Base-by-base conservation (phyloP, 2,329 filamentous ascomycete genomes). In the Rhytidhysteron rufulum region DNA sequence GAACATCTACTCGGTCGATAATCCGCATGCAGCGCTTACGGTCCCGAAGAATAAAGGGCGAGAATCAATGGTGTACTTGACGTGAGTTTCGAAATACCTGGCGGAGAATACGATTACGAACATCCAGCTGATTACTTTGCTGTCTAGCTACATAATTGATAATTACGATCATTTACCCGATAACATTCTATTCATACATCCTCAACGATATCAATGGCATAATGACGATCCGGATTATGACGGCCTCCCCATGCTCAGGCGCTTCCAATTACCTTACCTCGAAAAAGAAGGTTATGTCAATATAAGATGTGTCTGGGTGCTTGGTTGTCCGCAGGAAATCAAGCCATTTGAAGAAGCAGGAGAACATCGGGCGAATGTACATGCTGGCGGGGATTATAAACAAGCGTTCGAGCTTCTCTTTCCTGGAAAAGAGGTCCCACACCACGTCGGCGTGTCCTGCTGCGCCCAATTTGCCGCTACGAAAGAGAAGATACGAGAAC, bases 391-490 rank as follows among this genome's bases (percentile, higher is more conserved):
- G 25, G 69, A 71, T 43, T 77, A 73, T 44, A 69, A 69, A 31
- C 57, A 62, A 19, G 73, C 70, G 0, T 78, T 75, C 45, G 63
- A 68, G 54, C 62, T 68, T n/a, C 49, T 79, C 3, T 77, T 79
- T 43, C 68, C 67, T 3, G 58, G 46, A 2, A 43, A 49, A 4
- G 40, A 54, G 8, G 59, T 71, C 0, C 75, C 75, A 0, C 50
- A 66, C 10, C 53, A 56, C 15, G 69, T 79, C 4, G 74, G 71
- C 1, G 70, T 71, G 2, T 70, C 69, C 19, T 79, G 76, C 49
- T 79, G 76, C 45, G 74, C 75, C 4, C 76, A 79, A 44, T 78
- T 79, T 49, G 75, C 71, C 0, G 73, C 73, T 1, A 73, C 72
- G 0, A 65, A 60, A 30, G 67, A 70, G 35, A 71, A 70, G 49